These are phyloP conservation scores for Aspergillus mulundensis DNA, from an alignment of 495 filamentous ascomycete genomes.

Conservation along the genomic window DNA sequence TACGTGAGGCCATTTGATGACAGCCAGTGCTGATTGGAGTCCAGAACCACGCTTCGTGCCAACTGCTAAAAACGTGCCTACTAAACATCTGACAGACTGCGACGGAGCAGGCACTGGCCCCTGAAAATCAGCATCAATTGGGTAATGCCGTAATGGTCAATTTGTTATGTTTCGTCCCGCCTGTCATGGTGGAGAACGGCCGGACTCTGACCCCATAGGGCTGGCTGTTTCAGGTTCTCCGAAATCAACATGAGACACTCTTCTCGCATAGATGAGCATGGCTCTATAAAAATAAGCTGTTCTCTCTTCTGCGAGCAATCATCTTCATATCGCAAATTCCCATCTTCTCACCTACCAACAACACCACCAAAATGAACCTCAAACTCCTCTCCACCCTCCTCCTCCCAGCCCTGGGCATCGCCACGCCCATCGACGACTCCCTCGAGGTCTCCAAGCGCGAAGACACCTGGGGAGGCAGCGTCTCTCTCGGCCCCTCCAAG, in stretches of 20 bases:
- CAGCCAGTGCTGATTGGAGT: too few relatives aligned
- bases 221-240: not conserved
- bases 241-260: too few relatives aligned
- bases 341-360: too few relatives aligned
- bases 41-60: too few relatives aligned
- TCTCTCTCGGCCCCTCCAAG: slow-evolving; percentile 38
- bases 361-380: not conserved
- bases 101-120: not conserved
- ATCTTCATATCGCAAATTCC: too few relatives aligned
- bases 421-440: not conserved
- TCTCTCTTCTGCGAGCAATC: too few relatives aligned
- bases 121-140: not conserved
- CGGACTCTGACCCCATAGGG: not conserved
- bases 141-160: not conserved
- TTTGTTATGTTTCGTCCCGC: not conserved
- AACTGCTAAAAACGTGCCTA: too few relatives aligned
- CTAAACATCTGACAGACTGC: too few relatives aligned
- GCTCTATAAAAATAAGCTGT: too few relatives aligned
- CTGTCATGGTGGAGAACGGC: not conserved
- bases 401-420: not conserved
- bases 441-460: not conserved
- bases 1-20: too few relatives aligned
- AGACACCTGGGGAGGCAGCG: slow-evolving; percentile 36
- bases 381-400: not conserved
- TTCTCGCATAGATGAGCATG: too few relatives aligned